Evolutionary conservation across 352 stramenopile genomes (phyloP), one percentile per base, ranked within the genome.

Genomic region (Pythium monospermum): DNA sequence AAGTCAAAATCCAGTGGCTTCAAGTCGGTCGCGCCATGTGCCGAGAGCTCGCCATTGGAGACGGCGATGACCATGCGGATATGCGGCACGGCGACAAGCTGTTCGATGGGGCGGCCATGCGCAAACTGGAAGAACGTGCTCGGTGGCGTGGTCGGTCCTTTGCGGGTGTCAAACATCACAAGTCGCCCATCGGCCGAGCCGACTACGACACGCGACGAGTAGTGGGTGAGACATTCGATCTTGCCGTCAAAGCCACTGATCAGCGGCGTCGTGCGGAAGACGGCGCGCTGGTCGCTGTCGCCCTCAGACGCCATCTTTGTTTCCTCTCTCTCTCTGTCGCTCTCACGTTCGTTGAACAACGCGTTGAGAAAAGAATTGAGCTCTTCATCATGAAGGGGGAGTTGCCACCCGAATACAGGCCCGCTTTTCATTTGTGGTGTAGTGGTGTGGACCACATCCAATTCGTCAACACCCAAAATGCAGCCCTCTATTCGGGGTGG

Each of bases 81-180:
- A 42, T 94, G 83, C 18, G 83, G 83, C 46, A 94, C 81, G 6
- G 81, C 83, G 21, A 94, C 54, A 41, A 94, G 61, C 59, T 94
- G 81, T 63, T 92, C 74, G 23, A 94, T 73, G 11, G 73, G 59
- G 33, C 85, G 71, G 18, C 79, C 76, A 54, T 94, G 83, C 23
- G 69, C 44, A 48, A 94, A 89, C 53, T 76, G 70, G 66, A 91
- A 77, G 33, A 75, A 81, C 28, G 74, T 73, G 16, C 72, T 73
- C 11, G 57, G 50, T 7, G 68, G 49, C 2, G 64, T 83, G 19
- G 53, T 76, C 26, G 80, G 81, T 41, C 83, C 83, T 37, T 91
- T 94, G 51, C 83, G 81, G 38, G 83, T 94, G 65, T 94, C 83
- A 52, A 77, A 94, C 79, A 94, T 90, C 47, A 91, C 78, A 31